phyloP scores from a whole-genome alignment of 164 flowering plant species.

The Taxillus chinensis region DNA sequence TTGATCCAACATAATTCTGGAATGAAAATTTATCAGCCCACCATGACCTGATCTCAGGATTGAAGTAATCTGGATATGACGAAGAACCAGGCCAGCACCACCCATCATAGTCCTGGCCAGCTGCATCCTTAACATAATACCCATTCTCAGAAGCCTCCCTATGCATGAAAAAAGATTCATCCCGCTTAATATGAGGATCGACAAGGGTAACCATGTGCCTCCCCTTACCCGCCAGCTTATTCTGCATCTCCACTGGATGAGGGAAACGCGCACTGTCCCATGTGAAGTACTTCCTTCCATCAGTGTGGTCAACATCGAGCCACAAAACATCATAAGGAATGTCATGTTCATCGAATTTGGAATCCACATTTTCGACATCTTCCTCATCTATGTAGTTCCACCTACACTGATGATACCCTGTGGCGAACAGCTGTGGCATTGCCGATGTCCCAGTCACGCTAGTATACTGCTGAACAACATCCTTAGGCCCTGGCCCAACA shows the following conservation, averaged over 20 bases:
- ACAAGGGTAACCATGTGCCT: conserved; percentile 96
- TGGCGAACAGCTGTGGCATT: conserved; percentile 83
- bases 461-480: conserved; percentile 73
- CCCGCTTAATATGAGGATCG: conserved; percentile 95
- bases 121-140: conserved; percentile 84
- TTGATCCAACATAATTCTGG: conserved; percentile 76
- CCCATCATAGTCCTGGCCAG: conserved; percentile 85
- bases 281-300: conserved; percentile 92
- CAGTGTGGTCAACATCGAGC: conserved; percentile 98
- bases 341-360: conserved; percentile 85
- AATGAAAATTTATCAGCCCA: conserved; percentile 83
- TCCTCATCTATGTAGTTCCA: conserved; percentile 99
- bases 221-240: conserved; percentile 75
- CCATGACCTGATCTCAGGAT: conserved; percentile 86
- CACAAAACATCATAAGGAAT: conserved; percentile 97
- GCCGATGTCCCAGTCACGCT: conserved; percentile 71
- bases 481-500: conserved; percentile 88
- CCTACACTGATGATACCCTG: conserved; percentile 89
- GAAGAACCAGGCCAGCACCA: conserved; percentile 99
- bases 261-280: conserved; percentile 83
- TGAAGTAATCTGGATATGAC: conserved; percentile 71
- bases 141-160: conserved; percentile 83
- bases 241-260: conserved; percentile 88
- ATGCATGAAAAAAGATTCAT: conserved; percentile 65
- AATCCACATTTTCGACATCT: conserved; percentile 81